Conservation (phyloP, 2,329 filamentous ascomycete species). For the Orbilia javanica region DNA sequence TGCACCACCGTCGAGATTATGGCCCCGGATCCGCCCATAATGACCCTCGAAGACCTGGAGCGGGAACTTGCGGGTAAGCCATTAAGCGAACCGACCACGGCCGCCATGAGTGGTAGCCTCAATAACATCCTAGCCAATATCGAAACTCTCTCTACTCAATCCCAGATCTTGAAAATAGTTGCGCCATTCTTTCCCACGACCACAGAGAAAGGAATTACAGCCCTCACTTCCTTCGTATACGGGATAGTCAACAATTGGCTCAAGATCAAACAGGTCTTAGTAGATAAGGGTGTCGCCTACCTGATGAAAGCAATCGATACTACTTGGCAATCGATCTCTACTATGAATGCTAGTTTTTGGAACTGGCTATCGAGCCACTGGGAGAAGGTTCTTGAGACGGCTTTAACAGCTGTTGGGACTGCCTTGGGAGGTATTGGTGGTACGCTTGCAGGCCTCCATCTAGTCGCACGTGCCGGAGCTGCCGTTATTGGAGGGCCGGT, state of each 20-base stretch:
- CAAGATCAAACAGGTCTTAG: conserved; percentile 21
- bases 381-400: conserved; percentile 31
- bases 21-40: conserved; percentile 29
- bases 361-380: conserved; percentile 36
- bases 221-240: conserved; percentile 17
- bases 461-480: conserved; percentile 13
- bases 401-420: conserved; percentile 24
- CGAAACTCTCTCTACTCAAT: conserved; percentile 18
- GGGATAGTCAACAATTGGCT: conserved; percentile 34
- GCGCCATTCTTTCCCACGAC: conserved; percentile 37
- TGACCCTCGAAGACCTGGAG: conserved; percentile 37
- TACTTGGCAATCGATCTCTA: conserved; percentile 28
- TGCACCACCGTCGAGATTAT: conserved; percentile 15
- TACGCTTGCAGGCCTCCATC: conserved; percentile 7
- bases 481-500: conserved; percentile 32
- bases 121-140: conserved; percentile 37
- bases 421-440: conserved; percentile 29
- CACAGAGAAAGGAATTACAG: conserved; percentile 24
- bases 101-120: conserved; percentile 31
- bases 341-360: conserved; percentile 27
- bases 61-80: conserved; percentile 35
- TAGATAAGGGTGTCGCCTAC: conserved; percentile 19
- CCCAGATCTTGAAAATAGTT: conserved; percentile 30
- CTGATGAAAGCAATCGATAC: conserved; percentile 34
- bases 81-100: conserved; percentile 20